Percentiles rank a stretch among this genome's conserved stretches.
Evolutionary conservation across 1,284 basidiomycete genomes (phyloP).

Genomic region (Tylopilus sp.): DNA sequence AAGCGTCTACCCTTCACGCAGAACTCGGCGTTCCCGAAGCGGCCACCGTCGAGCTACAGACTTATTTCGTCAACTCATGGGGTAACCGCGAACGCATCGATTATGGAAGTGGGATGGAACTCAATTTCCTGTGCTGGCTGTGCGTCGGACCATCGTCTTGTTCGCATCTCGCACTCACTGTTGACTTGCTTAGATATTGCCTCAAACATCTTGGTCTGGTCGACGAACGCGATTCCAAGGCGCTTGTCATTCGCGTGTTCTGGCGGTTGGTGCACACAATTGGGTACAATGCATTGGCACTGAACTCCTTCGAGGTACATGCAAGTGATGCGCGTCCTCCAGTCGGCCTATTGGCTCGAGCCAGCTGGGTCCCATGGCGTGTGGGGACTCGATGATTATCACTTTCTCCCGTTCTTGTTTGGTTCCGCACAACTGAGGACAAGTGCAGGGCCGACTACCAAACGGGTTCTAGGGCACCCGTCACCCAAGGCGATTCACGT

Average conservation of each 20-base stretch:
- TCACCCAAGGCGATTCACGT: constrained; percentile 95
- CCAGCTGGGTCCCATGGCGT: constrained; percentile 98
- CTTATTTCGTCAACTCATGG: constrained; percentile 92
- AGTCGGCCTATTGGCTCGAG: constrained; percentile 97
- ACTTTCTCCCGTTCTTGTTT: constrained; percentile 95
- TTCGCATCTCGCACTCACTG: neutral
- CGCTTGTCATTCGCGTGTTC: constrained; percentile 89
- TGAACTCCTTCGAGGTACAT: constrained; percentile 73
- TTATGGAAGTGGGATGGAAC: constrained; percentile 99
- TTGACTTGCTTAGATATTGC: constrained; percentile 71
- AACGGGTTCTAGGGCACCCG: constrained; percentile 71
- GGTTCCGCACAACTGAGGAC: constrained; percentile 84
- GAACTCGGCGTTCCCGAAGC: constrained; percentile 70
- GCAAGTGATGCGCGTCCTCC: constrained; percentile 89
- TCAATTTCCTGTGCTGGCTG: constrained; percentile 99
- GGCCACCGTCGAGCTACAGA: constrained; percentile 74
- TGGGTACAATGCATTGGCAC: neutral
- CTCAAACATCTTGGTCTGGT: constrained; percentile 83
- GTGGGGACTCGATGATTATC: constrained; percentile 98
- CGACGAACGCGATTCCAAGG: constrained; percentile 73
- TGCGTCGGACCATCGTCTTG: constrained; percentile 55
- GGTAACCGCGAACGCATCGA: constrained; percentile 94
- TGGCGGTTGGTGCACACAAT: constrained; percentile 74
- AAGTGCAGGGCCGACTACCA: constrained; percentile 3
- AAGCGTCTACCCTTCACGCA: constrained; percentile 64